Evolutionary conservation across 2,329 filamentous ascomycete species (phyloP).

Genomic region (Pseudocercospora pini-densiflorae): DNA sequence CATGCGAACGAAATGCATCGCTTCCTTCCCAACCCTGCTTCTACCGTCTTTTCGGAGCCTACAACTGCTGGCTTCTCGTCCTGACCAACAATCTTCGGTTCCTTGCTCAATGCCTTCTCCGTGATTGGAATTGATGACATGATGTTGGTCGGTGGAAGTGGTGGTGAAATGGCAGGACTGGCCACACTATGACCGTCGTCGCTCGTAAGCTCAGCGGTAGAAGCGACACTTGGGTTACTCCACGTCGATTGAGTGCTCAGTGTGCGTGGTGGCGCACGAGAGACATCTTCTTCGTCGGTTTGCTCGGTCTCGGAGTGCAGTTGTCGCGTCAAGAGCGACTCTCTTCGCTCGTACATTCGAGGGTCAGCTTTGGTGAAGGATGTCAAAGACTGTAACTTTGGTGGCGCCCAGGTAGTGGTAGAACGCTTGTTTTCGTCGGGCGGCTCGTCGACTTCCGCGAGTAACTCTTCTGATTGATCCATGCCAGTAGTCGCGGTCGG

Average conservation of each 20-base stretch:
- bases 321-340: conserved; percentile 86
- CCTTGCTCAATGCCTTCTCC: conserved; percentile 45
- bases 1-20: conserved; percentile 94
- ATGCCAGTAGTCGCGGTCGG: conserved; percentile 30
- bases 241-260: conserved; percentile 67
- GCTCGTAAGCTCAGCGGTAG: conserved; percentile 91
- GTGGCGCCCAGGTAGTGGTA: conserved; percentile 16
- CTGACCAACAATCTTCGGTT: conserved; percentile 44
- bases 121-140: conserved; percentile 43
- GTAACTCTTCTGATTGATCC: conserved; percentile 61
- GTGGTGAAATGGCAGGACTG: conserved; percentile 85
- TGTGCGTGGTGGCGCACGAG: conserved; percentile 43
- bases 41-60: conserved; percentile 59
- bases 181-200: conserved; percentile 77
- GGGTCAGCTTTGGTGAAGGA: conserved; percentile 48
- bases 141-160: conserved; percentile 64
- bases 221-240: conserved; percentile 79
- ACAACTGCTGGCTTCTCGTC: conserved; percentile 40
- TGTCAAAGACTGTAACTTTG: conserved; percentile 15
- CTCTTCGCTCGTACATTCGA: conserved; percentile 61
- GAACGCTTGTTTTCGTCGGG: conserved; percentile 63
- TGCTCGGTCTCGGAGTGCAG: conserved; percentile 62
- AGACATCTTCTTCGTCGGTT: conserved; percentile 43
- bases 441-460: conserved; percentile 82
- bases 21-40: conserved; percentile 73